Base-by-base conservation (phyloP, 2,329 filamentous ascomycete species). In the Aspergillus sergii region DNA sequence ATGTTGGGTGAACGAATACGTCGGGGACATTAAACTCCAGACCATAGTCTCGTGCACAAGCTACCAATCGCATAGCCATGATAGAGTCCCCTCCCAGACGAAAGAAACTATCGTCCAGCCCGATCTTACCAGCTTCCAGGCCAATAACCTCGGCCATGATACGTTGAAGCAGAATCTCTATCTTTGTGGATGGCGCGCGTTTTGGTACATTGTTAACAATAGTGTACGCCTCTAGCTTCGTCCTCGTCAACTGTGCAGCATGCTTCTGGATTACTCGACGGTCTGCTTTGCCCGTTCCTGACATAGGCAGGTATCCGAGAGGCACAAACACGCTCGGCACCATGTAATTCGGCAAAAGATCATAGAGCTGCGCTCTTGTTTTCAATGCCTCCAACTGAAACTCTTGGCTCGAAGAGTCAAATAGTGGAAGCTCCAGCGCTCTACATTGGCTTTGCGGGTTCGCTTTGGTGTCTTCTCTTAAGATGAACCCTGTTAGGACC, bases 51-150 rank as follows among this genome's bases (percentile, higher is more conserved):
- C 34, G 9, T 10, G 34, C 34, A 36, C 9, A 10, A 9, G 34
- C 9, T 12, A 56, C 50, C 51, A 60, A 23, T 10, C 16, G 23
- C 34, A 61, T 61, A 12, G 59, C 59, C 26, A 14, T 5, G 12
- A 57, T 23, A 5, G 59, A 61, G 12, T 61, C 59, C 1, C 53
- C 59, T 1, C 59, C 59, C 16, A 61, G 9, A 11, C 21, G 16
- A 30, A 61, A 57, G 41, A 61, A 61, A 34, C 48, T 57, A 8
- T 45, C 43, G 16, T 19, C 19, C 43, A 16, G 7, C 11, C 14
- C 43, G 19, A 45, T 19, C 2, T 8, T 45, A 16, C 19, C 34
- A 12, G 12, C n/a, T 19, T 12, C 11, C 8, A 45, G 11, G 14
- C 43, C 43, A 14, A 19, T 45, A 12, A 19, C 12, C 10, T 19